phyloP scores from a whole-genome alignment of 2,329 filamentous ascomycete species.

The Fusarium sp. region DNA sequence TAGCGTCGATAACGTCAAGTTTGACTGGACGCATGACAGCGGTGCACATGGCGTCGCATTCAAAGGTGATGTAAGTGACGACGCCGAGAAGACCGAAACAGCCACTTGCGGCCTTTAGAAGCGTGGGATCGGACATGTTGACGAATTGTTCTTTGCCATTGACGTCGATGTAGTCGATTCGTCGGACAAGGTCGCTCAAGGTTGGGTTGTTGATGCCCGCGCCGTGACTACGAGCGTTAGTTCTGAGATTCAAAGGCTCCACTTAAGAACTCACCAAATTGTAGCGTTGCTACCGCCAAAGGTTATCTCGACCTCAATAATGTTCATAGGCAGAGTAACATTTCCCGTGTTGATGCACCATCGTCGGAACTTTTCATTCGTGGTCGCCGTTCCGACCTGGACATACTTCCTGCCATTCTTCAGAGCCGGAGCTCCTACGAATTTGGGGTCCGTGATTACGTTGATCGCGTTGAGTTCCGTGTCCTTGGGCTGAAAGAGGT shows the following conservation, averaged over 20 bases:
- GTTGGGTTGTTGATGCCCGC: not conserved
- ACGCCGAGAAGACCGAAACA: not conserved
- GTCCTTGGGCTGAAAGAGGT: not conserved
- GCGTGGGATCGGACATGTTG: not conserved
- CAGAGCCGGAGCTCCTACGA: not conserved
- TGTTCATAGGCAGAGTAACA: not conserved
- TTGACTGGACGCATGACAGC: not conserved
- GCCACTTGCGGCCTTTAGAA: not conserved
- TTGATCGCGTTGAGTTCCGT: not conserved
- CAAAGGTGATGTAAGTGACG: not conserved
- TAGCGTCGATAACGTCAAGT: not conserved
- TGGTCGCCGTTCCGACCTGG: not conserved
- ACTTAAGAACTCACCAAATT: not conserved
- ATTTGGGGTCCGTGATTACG: fast-evolving
- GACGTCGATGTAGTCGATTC: not conserved
- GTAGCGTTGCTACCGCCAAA: not conserved
- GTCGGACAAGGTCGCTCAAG: not conserved
- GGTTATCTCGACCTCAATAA: not conserved
- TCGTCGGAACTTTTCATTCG: not conserved
- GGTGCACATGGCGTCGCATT: not conserved
- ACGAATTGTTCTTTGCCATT: not conserved
- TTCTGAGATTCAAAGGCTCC: fast-evolving
- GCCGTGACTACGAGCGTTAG: not conserved
- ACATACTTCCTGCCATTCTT: not conserved
- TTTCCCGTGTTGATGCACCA: not conserved